phyloP scores from a whole-genome alignment of 345 rosid genomes.

The Angophora floribunda region DNA sequence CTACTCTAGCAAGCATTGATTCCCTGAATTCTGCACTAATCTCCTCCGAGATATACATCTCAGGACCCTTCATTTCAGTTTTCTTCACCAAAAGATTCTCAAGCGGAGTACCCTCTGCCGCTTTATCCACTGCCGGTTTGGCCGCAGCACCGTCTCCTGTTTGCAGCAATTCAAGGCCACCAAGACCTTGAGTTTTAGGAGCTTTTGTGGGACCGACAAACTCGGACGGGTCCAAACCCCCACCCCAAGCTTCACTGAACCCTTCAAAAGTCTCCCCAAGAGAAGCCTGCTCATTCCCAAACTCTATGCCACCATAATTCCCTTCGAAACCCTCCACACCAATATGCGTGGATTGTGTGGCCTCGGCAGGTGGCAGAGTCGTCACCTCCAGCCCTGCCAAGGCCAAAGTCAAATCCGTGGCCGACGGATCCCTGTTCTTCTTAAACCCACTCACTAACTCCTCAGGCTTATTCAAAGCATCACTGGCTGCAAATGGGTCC shows the following conservation, averaged over 20 bases:
- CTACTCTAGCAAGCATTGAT: conserved; percentile 87
- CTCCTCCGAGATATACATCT: conserved; percentile 82
- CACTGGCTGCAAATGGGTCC: conserved; percentile 95
- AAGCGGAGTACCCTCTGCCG: conserved; percentile 40
- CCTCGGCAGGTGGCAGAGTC: conserved; percentile 94
- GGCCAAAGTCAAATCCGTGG: conserved; percentile 64
- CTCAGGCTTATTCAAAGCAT: conserved; percentile 55
- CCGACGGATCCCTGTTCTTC: conserved; percentile 69
- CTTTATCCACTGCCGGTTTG: conserved; percentile 22
- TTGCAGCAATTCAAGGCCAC: conserved; percentile 91
- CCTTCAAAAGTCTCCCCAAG: conserved; percentile 89
- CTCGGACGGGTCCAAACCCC: conserved; percentile 95
- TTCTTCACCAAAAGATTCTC: conserved; percentile 64
- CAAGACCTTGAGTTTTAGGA: conserved; percentile 73
- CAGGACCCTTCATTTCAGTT: conserved; percentile 93
- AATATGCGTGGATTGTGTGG: conserved; percentile 87
- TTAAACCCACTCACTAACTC: conserved; percentile 80
- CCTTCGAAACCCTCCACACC: conserved; percentile 97
- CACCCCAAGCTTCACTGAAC: conserved; percentile 94
- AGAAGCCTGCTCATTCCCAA: conserved; percentile 79
- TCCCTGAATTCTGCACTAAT: conserved; percentile 94
- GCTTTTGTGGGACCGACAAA: conserved; percentile 74
- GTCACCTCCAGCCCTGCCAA: conserved; percentile 91
- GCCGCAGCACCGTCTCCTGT: conserved; percentile 39
- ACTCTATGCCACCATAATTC: conserved; percentile 93